Percentiles rank a stretch among this genome's conserved stretches.
Conservation (phyloP, 1,284 basidiomycete species). For the Sanghuangporus sanghuang region DNA sequence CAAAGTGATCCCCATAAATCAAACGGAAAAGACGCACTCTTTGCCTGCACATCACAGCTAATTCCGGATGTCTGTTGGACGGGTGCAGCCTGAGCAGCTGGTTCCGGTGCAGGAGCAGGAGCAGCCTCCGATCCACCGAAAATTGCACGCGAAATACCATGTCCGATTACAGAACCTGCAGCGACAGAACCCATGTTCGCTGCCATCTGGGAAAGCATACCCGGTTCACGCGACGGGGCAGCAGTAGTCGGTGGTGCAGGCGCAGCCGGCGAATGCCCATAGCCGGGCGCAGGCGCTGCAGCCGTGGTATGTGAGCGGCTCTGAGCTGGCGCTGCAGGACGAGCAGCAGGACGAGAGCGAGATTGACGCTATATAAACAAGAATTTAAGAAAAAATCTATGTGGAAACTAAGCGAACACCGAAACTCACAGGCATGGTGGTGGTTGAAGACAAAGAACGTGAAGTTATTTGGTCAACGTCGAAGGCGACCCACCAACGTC, state of each 20-base stretch:
- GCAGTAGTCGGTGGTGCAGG: constrained; percentile 34
- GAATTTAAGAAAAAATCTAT: constrained; percentile 12
- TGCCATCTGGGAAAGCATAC: constrained; percentile 78
- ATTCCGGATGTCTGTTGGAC: constrained; percentile 34
- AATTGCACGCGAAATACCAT: constrained; percentile 80
- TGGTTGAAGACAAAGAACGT: constrained; percentile 17
- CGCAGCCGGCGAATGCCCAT: constrained; percentile 34
- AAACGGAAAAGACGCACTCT: constrained; percentile 41
- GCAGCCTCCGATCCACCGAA: constrained; percentile 57
- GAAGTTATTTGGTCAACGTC: constrained; percentile 4
- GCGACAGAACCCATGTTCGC: constrained; percentile 87
- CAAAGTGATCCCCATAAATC: neutral
- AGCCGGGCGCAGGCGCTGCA: constrained; percentile 36
- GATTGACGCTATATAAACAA: constrained; percentile 50
- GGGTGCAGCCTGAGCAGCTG: constrained; percentile 20
- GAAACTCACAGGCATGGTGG: constrained; percentile 58
- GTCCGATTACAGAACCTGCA: constrained; percentile 77
- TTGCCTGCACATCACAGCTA: constrained; percentile 68
- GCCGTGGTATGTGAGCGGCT: constrained; percentile 35
- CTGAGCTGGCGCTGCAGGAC: constrained; percentile 42
- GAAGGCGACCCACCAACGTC: constrained; percentile 3
- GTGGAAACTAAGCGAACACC: neutral
- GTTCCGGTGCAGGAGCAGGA: constrained; percentile 25
- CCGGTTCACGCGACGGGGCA: constrained; percentile 45
- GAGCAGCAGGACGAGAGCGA: constrained; percentile 46